Evolutionary conservation across 768 basidiomycete genomes (phyloP), one percentile per base, ranked within the genome.

Genomic region (Termitomyces sp.): DNA sequence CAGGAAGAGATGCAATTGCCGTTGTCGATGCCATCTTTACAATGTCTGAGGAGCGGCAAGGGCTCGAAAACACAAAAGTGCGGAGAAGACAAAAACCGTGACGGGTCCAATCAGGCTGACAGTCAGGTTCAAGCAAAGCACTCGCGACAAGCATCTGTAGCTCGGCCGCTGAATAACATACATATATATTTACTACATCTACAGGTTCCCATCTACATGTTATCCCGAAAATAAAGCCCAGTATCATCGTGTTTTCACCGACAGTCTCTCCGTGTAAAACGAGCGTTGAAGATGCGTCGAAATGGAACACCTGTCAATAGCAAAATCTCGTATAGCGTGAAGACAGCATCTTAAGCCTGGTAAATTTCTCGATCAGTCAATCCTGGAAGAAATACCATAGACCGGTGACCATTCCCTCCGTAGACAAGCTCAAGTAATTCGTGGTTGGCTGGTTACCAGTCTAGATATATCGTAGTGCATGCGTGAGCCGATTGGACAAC

Each of bases 21-120:
- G 85, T 83, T 63, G 87, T 84, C 65, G 87, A 84, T 66, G 87
- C 81, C 89, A 91, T 91, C 69, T 17, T 70, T 66, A 64, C 51
- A 64, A 45, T 53, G 42, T 55, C 63, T 60, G 65, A 63, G 63
- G 64, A 53, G 62, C 47, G 49, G 30, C 48, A 41, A 56, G 52
- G 54, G 50, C 55, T 45, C 50, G 40, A 50, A 57, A 61, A 60
- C 56, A 55, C 55, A 57, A 56, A 59, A 58, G 51, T 58, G 54
- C 53, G 59, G 57, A 56, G 60, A 57, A 50, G 51, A 59, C 58
- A 62, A 60, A 56, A 58, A 55, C 60, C 50, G 52, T 50, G 51
- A 58, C 58, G 54, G 43, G 55, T 43, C 47, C 55, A 56, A 62
- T 59, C 61, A 58, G 33, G 30, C 50, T 57, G 53, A 50, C 54